Conservation (phyloP, 2,329 filamentous ascomycete genomes). For the Penicillium hordei region DNA sequence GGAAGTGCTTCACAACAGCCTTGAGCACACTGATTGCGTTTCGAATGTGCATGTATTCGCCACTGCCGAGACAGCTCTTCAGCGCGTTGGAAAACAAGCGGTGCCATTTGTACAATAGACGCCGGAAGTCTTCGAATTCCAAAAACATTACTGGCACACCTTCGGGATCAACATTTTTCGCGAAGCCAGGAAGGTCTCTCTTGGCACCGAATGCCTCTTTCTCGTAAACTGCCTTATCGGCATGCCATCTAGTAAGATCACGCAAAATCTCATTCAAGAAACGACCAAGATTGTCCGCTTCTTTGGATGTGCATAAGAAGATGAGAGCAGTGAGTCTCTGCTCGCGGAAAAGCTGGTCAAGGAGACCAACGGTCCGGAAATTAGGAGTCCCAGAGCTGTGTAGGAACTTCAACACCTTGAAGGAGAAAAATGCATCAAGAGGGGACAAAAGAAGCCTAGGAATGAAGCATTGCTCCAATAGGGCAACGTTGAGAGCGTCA, state of each 20-base stretch:
- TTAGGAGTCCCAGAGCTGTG: slow-evolving; percentile 81
- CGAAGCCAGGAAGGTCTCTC: slow-evolving; percentile 73
- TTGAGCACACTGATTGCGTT: slow-evolving; percentile 92
- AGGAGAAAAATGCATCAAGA: slow-evolving; percentile 84
- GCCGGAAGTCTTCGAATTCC: slow-evolving; percentile 82
- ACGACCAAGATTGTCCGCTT: slow-evolving; percentile 88
- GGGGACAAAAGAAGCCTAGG: slow-evolving; percentile 81
- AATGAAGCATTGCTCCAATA: slow-evolving; percentile 90
- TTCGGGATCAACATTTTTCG: slow-evolving; percentile 67
- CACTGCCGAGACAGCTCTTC: slow-evolving; percentile 75
- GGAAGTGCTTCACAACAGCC: slow-evolving; percentile 76
- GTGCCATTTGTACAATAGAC: slow-evolving; percentile 88
- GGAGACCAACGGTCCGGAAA: slow-evolving; percentile 81
- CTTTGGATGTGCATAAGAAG: slow-evolving; percentile 83
- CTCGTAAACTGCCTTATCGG: slow-evolving; percentile 72
- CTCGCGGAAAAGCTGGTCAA: slow-evolving; percentile 80
- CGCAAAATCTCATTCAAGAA: slow-evolving; percentile 81
- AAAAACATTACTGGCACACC: slow-evolving; percentile 71
- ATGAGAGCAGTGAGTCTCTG: slow-evolving; percentile 79
- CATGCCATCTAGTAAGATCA: slow-evolving; percentile 82
- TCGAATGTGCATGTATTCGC: slow-evolving; percentile 96
- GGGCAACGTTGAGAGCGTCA: slow-evolving; percentile 67
- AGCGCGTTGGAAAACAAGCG: slow-evolving; percentile 75
- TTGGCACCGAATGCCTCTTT: slow-evolving; percentile 72
- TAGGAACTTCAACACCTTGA: slow-evolving; percentile 80